Evolutionary conservation across 768 basidiomycete genomes (phyloP), one percentile per base, ranked within the genome.

Genomic region (Suillus variegatus): DNA sequence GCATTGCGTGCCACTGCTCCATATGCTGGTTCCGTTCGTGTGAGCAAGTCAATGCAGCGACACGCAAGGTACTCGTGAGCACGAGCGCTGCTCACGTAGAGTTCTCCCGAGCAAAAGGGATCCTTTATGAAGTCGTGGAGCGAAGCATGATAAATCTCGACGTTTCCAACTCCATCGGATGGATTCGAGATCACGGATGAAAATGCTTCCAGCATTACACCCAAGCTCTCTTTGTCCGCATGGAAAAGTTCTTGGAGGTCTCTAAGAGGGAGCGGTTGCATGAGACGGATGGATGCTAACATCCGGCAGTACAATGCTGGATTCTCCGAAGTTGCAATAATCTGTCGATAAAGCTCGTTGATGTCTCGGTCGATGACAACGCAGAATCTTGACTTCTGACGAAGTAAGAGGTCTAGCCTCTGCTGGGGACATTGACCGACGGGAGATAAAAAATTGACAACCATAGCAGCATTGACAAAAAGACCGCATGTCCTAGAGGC

Each of bases 401-500:
- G 9, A 25, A 58, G 57, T 25, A 58, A 41, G 57, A 58, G 14
- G 18, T 58, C 57, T 41, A 41, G 57, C n/a, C 40, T 58, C 16
- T 57, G 22, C 16, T 28, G 22, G 1, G 57, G 16, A 3, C 41
- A 16, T 10, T 41, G 57, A 41, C 57, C 25, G 3, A 6, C 32
- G 49, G 65, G 56, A 4, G 60, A 58, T 10, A 72, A 51, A 40
- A 69, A 72, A 63, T 62, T 65, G 43, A 72, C 32, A 10, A 60
- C 64, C 12, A 68, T 71, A 2, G 66, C 61, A 6, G 71, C 66
- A 25, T 69, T 68, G 4, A 72, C 49, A 36, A 71, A 71, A 9
- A 64, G 63, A 18, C 70, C 70, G 10, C 25, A 51, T 12, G 71
- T 63, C 25, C 60, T 67, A 1, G 46, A 56, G 1, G 64, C 63